phyloP scores from a whole-genome alignment of 2,329 filamentous ascomycete species.

The Alternaria brassicae region DNA sequence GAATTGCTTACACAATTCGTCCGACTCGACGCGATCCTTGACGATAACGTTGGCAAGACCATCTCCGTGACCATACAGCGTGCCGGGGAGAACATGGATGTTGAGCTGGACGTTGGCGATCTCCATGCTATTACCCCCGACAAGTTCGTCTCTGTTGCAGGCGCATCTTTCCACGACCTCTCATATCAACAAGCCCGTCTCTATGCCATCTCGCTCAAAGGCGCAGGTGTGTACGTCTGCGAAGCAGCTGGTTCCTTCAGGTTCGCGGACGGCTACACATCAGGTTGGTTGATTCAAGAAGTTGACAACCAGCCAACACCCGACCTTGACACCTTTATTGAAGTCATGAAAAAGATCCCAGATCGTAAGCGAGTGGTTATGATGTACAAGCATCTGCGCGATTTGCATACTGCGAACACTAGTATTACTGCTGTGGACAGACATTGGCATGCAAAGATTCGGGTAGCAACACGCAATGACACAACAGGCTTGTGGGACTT shows the following conservation, averaged over 20 bases:
- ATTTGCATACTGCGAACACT: slow-evolving; percentile 93
- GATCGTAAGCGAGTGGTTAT: slow-evolving; percentile 84
- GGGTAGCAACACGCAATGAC: slow-evolving; percentile 89
- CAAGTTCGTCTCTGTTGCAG: slow-evolving; percentile 91
- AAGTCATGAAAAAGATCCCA: slow-evolving; percentile 88
- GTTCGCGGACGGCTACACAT: slow-evolving; percentile 83
- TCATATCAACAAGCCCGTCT: slow-evolving; percentile 98
- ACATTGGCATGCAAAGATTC: slow-evolving; percentile 96
- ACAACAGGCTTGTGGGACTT: slow-evolving; percentile 94
- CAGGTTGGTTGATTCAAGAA: slow-evolving; percentile 91
- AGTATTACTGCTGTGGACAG: slow-evolving; percentile 91
- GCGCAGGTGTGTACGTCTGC: slow-evolving; percentile 84
- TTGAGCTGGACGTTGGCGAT: slow-evolving; percentile 85
- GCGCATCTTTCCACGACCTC: slow-evolving; percentile 92
- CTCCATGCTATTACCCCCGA: slow-evolving; percentile 95
- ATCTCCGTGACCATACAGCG: slow-evolving; percentile 85
- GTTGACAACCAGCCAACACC: slow-evolving; percentile 92
- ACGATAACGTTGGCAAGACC: slow-evolving; percentile 81
- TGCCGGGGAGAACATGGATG: slow-evolving; percentile 84
- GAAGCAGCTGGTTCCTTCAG: slow-evolving; percentile 95
- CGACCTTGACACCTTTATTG: slow-evolving; percentile 85
- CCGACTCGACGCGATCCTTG: slow-evolving; percentile 86
- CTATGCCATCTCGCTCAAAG: slow-evolving; percentile 86
- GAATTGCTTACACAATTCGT: slow-evolving; percentile 94
- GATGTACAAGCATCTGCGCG: slow-evolving; percentile 92